Evolutionary conservation across 305 asterid species (phyloP), one percentile per base, ranked within the genome.

Genomic region (Ajuga reptans): DNA sequence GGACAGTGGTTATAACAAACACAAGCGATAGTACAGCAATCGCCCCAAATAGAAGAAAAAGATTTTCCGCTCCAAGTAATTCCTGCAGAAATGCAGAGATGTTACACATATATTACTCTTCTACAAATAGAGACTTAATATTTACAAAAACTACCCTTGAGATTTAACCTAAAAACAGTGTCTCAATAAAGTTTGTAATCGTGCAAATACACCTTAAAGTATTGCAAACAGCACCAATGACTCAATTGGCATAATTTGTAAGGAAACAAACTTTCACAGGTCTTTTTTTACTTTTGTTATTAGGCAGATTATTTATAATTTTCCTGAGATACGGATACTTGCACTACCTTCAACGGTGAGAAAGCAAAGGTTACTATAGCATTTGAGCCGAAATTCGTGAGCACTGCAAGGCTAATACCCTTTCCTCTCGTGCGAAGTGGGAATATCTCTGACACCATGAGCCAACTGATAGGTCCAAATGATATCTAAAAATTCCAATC

Each of bases 381-480:
- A 67, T 93, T 93, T 52, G 98, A 89, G 60, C 92, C 97, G 34
- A 93, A 93, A 78, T 93, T 93, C 47, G 95, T 85, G 50, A 93
- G 97, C 73, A 93, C 98, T 10, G 98, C 95, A 60, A 93, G 97
- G 82, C 98, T 93, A 58, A 90, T 93, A 74, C 98, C 97, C 86
- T 84, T 93, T 73, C 97, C 98, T 82, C 98, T 87, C 4, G 98
- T 90, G 68, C 92, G 92, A 60, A 82, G 79, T n/a, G 97, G 98
- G 84, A 93, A 93, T 77, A 93, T 90, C 85, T 93, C 96, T 2
- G 98, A 90, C 67, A 93, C 98, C 98, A 93, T 93, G 11, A 93
- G 95, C 98, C 98, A 90, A 83, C 98, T 93, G 68, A 93, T 93
- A 5, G 98, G 98, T 43, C 98, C 98, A 75, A 93, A 93, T 52